Base-by-base conservation (phyloP, 805 yeast species). In the Candida mattraensis region DNA sequence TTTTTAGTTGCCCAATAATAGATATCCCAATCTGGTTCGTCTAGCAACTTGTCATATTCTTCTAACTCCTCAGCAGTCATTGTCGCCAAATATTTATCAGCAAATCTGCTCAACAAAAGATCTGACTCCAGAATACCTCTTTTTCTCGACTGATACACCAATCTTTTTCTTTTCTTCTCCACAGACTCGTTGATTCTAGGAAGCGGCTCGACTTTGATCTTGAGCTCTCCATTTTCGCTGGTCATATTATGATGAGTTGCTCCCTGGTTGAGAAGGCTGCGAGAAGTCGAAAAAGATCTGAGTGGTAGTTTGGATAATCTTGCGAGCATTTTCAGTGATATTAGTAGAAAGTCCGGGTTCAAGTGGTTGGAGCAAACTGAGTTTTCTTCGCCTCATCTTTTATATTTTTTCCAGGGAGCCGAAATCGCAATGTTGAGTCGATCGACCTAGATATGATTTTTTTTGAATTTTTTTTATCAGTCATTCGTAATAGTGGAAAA, bases 1-100 rank as follows among this genome's bases (percentile, higher is more conserved):
- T 89, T 87, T 47, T 76, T 77, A 2, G 97, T 87, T 17, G 95
- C 95, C 99, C 99, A 91, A 66, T 93, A 93, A 62, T 87, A 93
- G 42, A 93, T 89, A 61, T 93, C 99, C 99, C 99, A 93, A 62
- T 93, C 99, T n/a, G 91, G 77, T 62, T 91, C 95, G 60, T 93
- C 95, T 56, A 93, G 70, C 39, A 93, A 63, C 39, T 70, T 58
- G 55, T 91, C 97, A 60, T 87, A 93, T 60, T 93, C 98, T 30
- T 78, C 83, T 35, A 93, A 67, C 62, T 87, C 83, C 36, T 70
- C 81, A 42, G 66, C 61, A 9, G 72, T 67, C 69, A 93, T 73
- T 0, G 56, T 54, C 24, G 70, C 61, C 45, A 93, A 66, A 54
- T 85, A 76, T 54, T 74, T 75, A 53, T 87, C 79, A 18, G 98